Base-by-base conservation (phyloP, 805 yeast genomes). In the Ogataea minuta region DNA sequence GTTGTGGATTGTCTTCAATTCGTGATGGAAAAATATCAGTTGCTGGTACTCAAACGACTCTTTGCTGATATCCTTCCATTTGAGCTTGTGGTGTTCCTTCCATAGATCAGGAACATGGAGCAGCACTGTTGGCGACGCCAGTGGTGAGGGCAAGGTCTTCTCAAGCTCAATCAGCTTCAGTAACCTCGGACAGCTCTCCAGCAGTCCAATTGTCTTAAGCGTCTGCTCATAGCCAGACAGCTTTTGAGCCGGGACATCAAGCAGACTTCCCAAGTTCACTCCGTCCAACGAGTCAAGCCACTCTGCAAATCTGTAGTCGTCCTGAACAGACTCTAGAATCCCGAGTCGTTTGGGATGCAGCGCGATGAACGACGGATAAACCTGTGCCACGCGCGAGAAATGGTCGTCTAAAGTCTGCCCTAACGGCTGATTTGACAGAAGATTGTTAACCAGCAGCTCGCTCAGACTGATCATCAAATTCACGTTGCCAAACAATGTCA, bases 401-500 rank as follows among this genome's bases (percentile, higher is more conserved):
- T 53, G 43, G 28, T 46, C 48, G 6, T 38, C 41, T 9, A 40
- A 13, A 6, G 27, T 15, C 15, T 28, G 23, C 14, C 28, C 21
- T 9, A 38, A 9, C 9, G 24, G 11, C 6, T 23, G n/a, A n/a
- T 19, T 24, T 15, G 23, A 28, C 2, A 26, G 16, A 9, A 50
- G n/a, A 24, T 43, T 35, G 36, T 15, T 31, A 6, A 59, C 25
- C 13, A 70, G 59, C 4, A 64, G 39, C 11, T 56, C 53, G 43
- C 70, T 64, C 4, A 70, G 48, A 8, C 66, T 64, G 5, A 60
- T 39, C 23, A 74, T 60, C 2, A 70, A 61, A 11, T 59, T 67
- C 26, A 71, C 48, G 45, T 72, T 71, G 1, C 75, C 72, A 56
- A 74, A 73, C 2, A 74, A 46, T 6, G 64, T 37, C 4, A 63